Conservation (phyloP, 805 yeast genomes). For the Teunomyces tritomae region DNA sequence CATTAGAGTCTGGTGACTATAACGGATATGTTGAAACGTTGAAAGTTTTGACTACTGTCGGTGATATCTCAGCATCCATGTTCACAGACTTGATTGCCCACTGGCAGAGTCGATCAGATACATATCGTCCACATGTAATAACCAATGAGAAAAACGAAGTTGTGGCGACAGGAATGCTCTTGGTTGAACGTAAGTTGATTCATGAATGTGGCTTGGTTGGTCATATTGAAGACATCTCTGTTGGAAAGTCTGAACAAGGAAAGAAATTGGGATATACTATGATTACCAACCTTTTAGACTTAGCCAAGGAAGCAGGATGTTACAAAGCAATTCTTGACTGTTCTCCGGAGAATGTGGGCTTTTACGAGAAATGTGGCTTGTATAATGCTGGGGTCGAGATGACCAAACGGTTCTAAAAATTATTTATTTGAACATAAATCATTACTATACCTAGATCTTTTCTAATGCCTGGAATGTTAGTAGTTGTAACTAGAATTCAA, state of each 20-base stretch:
- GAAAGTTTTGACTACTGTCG: constrained; percentile 76
- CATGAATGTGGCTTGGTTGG: constrained; percentile 86
- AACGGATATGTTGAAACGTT: constrained; percentile 65
- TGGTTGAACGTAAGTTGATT: constrained; percentile 79
- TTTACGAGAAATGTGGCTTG: constrained; percentile 87
- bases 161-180: constrained; percentile 80
- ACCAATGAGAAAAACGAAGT: constrained; percentile 48
- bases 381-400: constrained; percentile 64
- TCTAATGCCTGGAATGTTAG: constrained; percentile 36
- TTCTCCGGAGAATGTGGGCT: constrained; percentile 73
- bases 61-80: constrained; percentile 52
- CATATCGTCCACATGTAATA: constrained; percentile 72
- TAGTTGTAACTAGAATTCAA: constrained; percentile 6
- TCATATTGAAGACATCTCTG: constrained; percentile 94
- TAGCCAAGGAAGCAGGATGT: constrained; percentile 65
- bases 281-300: constrained; percentile 56
- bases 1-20: constrained; percentile 54
- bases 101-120: constrained; percentile 54
- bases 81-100: constrained; percentile 52
- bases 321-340: constrained; percentile 92
- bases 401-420: constrained; percentile 46
- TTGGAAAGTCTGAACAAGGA: constrained; percentile 73
- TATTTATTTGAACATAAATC: constrained; percentile 7
- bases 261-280: constrained; percentile 69
- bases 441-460: constrained; percentile 18